Conservation (phyloP, 2,329 filamentous ascomycete genomes). For the Annulohypoxylon truncatum region DNA sequence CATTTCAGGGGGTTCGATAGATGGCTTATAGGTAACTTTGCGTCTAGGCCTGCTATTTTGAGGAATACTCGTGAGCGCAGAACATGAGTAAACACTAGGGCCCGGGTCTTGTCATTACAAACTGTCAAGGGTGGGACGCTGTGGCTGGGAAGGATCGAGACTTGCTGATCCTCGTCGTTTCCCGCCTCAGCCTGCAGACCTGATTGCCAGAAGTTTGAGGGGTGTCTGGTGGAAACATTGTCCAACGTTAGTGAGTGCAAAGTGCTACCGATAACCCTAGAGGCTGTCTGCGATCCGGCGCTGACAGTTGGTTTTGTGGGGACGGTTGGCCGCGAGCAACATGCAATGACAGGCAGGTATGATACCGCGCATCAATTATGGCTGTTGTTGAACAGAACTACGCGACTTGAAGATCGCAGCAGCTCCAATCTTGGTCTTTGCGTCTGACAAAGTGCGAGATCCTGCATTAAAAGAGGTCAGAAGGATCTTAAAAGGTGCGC, state of each 20-base stretch:
- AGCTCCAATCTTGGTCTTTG: constrained; percentile 27
- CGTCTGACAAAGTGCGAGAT: constrained; percentile 32
- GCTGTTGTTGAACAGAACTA: constrained; percentile 18
- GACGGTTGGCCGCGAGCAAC: constrained; percentile 19
- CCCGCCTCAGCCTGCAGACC: constrained; percentile 28
- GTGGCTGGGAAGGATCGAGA: constrained; percentile 36
- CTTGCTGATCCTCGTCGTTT: constrained; percentile 33
- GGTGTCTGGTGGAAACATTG: constrained; percentile 25
- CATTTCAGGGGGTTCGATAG: background rate
- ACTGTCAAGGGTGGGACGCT: constrained; percentile 22
- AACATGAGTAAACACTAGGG: constrained; percentile 16
- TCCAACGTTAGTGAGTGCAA: constrained; percentile 30
- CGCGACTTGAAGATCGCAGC: constrained; percentile 21
- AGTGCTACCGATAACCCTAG: constrained; percentile 22
- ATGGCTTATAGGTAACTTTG: constrained; percentile 8
- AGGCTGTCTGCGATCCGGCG: constrained; percentile 20
- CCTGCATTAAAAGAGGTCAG: constrained; percentile 12
- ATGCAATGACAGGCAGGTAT: constrained; percentile 19
- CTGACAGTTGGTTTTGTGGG: constrained; percentile 10
- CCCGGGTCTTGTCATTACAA: constrained; percentile 16
- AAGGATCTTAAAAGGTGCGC: constrained; percentile 31
- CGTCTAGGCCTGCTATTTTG: constrained; percentile 32
- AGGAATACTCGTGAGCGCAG: constrained; percentile 16
- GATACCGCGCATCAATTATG: constrained; percentile 24
- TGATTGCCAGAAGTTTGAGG: constrained; percentile 13